A percentile compares a stretch with the other conserved stretches of the same genome.
Conservation (phyloP, 2,329 filamentous ascomycete genomes). For the Parafenestella ontariensis region DNA sequence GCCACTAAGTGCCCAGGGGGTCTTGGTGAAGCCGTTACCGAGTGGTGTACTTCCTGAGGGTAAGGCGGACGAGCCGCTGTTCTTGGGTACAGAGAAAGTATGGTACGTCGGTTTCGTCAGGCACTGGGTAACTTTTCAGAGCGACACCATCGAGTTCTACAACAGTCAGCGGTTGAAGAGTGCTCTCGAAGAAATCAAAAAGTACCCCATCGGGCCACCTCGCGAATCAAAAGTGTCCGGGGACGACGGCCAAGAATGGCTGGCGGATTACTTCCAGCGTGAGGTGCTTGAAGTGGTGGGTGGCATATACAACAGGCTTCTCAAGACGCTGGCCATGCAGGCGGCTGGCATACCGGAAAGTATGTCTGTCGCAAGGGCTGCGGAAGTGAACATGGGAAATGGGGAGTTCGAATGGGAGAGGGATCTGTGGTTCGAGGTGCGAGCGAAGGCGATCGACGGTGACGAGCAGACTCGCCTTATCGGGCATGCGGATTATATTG, state of each 20-base stretch:
- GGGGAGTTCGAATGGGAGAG: conserved; percentile 9
- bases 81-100: conserved; percentile 9
- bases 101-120: conserved; percentile 27
- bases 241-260: neutral
- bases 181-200: conserved; percentile 12
- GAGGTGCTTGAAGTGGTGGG: conserved; percentile 13
- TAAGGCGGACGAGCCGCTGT: conserved; percentile 8
- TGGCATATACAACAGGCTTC: conserved; percentile 7
- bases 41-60: neutral
- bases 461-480: conserved; percentile 12
- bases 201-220: conserved; percentile 1
- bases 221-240: neutral
- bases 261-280: conserved; percentile 13
- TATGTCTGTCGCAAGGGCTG: conserved; percentile 4
- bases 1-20: neutral
- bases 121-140: conserved; percentile 15
- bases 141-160: conserved; percentile 4
- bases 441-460: conserved; percentile 1
- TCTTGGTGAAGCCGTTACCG: conserved; percentile 1
- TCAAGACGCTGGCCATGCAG: neutral
- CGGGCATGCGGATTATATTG: conserved; percentile 29
- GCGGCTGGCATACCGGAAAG: neutral
- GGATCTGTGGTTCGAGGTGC: conserved; percentile 18
- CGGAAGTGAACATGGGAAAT: conserved; percentile 7
- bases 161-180: neutral